These are phyloP conservation scores for Strigomonas culicis DNA, from an alignment of 208 protist genomes.

Conservation along the genomic window DNA sequence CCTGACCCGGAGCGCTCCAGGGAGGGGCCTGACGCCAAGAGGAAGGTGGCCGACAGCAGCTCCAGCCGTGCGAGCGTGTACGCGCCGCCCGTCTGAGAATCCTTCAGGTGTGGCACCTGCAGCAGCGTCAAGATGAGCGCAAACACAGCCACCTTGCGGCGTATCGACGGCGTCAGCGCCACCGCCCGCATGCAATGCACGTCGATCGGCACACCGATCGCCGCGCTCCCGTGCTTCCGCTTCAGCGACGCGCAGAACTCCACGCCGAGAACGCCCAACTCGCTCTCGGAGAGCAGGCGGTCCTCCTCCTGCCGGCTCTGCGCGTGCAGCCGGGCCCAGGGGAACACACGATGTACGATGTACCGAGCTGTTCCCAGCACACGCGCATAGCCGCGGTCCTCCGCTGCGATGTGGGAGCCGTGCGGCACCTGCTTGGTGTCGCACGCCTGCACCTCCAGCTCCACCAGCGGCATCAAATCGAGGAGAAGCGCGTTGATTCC, in stretches of 20 bases:
- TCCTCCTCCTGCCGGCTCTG: not conserved
- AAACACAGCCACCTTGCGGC: conserved; percentile 6
- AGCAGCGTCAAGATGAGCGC: conserved; percentile 8
- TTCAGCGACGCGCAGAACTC: not conserved
- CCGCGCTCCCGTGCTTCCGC: not conserved
- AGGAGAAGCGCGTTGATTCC: conserved; percentile 60
- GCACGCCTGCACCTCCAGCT: conserved; percentile 41
- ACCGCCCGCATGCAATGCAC: not conserved
- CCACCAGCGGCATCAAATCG: conserved; percentile 63
- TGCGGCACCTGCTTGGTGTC: conserved; percentile 40
- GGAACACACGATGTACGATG: not conserved
- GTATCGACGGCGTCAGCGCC: not conserved
- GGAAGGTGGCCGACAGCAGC: not conserved
- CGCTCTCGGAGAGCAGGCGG: not conserved
- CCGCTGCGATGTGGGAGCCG: not conserved
- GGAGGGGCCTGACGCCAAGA: not conserved
- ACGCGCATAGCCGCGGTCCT: not conserved
- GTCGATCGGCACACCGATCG: not conserved
- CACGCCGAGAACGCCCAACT: not conserved
- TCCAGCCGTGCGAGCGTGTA: not conserved
- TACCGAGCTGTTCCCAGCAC: not conserved
- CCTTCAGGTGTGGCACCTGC: not conserved
- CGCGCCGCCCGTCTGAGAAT: not conserved
- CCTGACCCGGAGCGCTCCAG: not conserved
- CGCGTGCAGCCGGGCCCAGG: not conserved